Evolutionary conservation across 1,139 yeast species (phyloP), one percentile per base, ranked within the genome.

Genomic region (Candida sp.): DNA sequence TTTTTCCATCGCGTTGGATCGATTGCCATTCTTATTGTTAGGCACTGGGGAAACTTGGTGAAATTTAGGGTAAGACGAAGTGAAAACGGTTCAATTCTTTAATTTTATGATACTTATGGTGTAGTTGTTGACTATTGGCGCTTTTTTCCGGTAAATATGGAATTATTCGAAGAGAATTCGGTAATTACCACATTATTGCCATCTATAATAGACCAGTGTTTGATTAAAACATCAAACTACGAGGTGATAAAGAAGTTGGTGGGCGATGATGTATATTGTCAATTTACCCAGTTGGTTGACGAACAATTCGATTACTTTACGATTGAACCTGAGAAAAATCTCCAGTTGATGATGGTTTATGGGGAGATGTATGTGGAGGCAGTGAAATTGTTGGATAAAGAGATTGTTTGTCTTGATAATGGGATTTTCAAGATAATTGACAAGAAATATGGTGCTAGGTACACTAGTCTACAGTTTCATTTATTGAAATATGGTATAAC

Each of bases 101-200:
- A 25, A 6, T 25, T 25, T 25, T 25, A 25, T 25, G 29, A 25
- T 25, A 25, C 9, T 25, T 25, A 9, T n/a, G n/a, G n/a, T n/a
- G n/a, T n/a, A n/a, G n/a, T n/a, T n/a, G n/a, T n/a, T n/a, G n/a
- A n/a, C n/a, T n/a, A n/a, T n/a, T n/a, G n/a, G n/a, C n/a, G n/a
- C n/a, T 25, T 25, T 25, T 25, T 25, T 9, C 29, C 29, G 29
- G 29, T 30, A n/a, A 9, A 30, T 6, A 37, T 37, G 39, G 39
- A 37, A 19, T 22, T 37, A 19, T 37, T 37, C 27, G 39, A 27
- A 5, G 39, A 37, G 8, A 37, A 37, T 29, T 30, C 33, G 11
- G 19, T 12, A 8, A 30, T 30, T n/a, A 30, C 33, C n/a, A 30
- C 19, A 30, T 12, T 30, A 30, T 30, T 30, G 11, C 33, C 33